Evolutionary conservation across 495 filamentous ascomycete genomes (phyloP).

Genomic region (Trichoderma reesei): DNA sequence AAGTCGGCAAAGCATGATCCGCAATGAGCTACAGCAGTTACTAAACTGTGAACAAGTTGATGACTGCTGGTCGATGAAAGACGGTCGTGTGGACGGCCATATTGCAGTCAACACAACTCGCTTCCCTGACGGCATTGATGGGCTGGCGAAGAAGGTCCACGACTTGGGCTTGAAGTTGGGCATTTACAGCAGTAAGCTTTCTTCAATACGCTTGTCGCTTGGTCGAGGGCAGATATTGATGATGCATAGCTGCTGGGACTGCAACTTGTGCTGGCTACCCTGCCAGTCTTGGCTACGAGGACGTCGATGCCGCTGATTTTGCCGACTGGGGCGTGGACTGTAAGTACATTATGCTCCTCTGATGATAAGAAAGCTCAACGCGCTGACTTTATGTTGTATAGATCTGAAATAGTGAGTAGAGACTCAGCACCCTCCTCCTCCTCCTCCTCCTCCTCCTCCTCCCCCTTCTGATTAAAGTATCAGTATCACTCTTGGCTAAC

Average conservation of each 20-base stretch:
- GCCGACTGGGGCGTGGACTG: conserved; percentile 57
- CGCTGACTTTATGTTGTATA: not conserved
- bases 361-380: not conserved
- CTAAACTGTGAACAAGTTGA: conserved; percentile 47
- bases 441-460: not conserved
- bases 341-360: not conserved
- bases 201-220: not conserved
- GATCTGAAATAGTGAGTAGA: not conserved
- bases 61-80: conserved; percentile 53
- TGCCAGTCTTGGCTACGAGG: conserved; percentile 50
- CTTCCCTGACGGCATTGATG: conserved; percentile 50
- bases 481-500: conserved; percentile 9
- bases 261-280: conserved; percentile 52
- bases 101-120: conserved; percentile 43
- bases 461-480: not conserved
- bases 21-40: conserved; percentile 35
- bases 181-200: conserved; percentile 41
- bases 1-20: conserved; percentile 15
- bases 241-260: conserved; percentile 34
- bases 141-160: conserved; percentile 47
- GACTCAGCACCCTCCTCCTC: not conserved
- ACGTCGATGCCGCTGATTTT: conserved; percentile 49
- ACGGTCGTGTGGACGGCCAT: conserved; percentile 32
- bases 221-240: not conserved
- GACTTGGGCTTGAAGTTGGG: conserved; percentile 49